Conservation (phyloP, 2,329 filamentous ascomycete genomes). For the Pseudogymnoascus sp. region DNA sequence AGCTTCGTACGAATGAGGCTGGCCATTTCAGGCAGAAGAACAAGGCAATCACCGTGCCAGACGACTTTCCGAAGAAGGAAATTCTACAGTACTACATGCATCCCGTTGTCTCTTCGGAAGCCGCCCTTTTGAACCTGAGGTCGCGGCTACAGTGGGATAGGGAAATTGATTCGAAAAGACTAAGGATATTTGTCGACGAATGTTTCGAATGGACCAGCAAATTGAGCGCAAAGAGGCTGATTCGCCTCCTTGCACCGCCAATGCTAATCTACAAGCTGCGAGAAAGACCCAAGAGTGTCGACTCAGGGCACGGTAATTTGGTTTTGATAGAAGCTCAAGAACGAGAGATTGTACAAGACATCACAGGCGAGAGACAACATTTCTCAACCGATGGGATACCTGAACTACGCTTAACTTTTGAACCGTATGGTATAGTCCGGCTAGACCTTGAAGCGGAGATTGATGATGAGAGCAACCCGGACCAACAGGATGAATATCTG, state of each 20-base stretch:
- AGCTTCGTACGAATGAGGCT: conserved; percentile 76
- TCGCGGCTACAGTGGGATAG: conserved; percentile 51
- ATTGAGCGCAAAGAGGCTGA: conserved; percentile 74
- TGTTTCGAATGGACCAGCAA: conserved; percentile 81
- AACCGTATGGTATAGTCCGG: conserved; percentile 67
- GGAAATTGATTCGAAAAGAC: conserved; percentile 53
- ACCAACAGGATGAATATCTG: neutral
- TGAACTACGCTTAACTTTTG: conserved; percentile 72
- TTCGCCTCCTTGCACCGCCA: conserved; percentile 69
- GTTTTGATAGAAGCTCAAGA: conserved; percentile 38
- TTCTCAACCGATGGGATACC: conserved; percentile 64
- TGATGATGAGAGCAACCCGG: conserved; percentile 41
- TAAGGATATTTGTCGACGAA: conserved; percentile 68
- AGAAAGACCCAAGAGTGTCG: conserved; percentile 32
- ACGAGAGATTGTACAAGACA: conserved; percentile 50
- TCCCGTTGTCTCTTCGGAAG: conserved; percentile 64
- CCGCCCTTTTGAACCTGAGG: conserved; percentile 48
- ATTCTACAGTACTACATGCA: conserved; percentile 82
- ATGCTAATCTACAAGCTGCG: conserved; percentile 57
- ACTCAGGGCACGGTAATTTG: conserved; percentile 28
- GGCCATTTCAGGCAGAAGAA: conserved; percentile 72
- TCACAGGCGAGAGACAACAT: conserved; percentile 62
- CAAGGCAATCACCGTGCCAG: conserved; percentile 65
- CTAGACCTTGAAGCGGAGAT: conserved; percentile 68
- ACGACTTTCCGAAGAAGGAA: conserved; percentile 70